Conservation (phyloP, 2,329 filamentous ascomycete genomes). For the Podosphaera leucotricha region DNA sequence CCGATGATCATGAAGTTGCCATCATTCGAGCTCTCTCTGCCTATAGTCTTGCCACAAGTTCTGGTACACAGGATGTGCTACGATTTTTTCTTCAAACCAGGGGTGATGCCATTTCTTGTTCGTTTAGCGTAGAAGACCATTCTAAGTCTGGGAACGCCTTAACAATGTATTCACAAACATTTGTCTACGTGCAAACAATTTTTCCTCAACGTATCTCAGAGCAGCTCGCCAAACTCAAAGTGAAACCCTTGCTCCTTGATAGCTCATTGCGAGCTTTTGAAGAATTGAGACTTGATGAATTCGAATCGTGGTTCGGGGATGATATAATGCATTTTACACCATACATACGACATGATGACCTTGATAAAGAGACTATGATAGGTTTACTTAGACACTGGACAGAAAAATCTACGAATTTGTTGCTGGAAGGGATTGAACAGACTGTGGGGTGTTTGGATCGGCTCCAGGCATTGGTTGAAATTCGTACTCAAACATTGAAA, state of each 20-base stretch:
- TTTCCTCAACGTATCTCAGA: slow-evolving; percentile 51
- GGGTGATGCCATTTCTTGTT: slow-evolving; percentile 37
- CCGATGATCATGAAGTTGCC: slow-evolving; percentile 14
- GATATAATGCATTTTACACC: slow-evolving; percentile 71
- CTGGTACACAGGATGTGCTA: slow-evolving; percentile 55
- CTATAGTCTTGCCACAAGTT: slow-evolving; percentile 60
- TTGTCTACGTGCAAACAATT: slow-evolving; percentile 53
- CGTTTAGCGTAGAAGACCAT: slow-evolving; percentile 19
- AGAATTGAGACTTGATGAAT: slow-evolving; percentile 53
- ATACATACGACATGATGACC: slow-evolving; percentile 62
- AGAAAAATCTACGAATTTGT: slow-evolving; percentile 29
- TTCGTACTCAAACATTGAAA: slow-evolving; percentile 47
- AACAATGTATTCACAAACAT: slow-evolving; percentile 49
- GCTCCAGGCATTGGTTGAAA: slow-evolving; percentile 42
- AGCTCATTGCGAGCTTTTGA: slow-evolving; percentile 38
- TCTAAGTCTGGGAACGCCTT: slow-evolving; percentile 36
- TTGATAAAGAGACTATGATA: slow-evolving; percentile 34
- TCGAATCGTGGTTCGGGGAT: slow-evolving; percentile 57
- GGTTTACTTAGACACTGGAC: slow-evolving; percentile 42
- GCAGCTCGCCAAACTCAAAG: slow-evolving; percentile 44
- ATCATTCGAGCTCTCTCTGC: slow-evolving; percentile 57
- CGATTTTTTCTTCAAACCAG: slow-evolving; percentile 56
- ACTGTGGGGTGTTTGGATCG: slow-evolving; percentile 36
- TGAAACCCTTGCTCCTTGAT: slow-evolving; percentile 48
- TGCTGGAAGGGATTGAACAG: slow-evolving; percentile 37